Conservation (phyloP, 345 rosid genomes). For the Eucalyptus brandiana region DNA sequence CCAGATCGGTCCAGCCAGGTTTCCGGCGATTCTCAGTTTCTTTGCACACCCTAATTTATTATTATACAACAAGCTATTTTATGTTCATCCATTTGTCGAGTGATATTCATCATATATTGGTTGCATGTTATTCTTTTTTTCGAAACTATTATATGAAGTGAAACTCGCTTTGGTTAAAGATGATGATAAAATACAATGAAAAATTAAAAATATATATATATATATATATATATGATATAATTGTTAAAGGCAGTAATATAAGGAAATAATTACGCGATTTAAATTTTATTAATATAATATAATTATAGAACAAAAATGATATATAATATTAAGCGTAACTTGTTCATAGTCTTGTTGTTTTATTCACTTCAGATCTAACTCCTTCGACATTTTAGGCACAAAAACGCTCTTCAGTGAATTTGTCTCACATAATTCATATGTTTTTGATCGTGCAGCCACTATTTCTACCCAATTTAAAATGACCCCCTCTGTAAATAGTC, state of each 20-base stretch:
- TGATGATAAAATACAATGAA: neutral
- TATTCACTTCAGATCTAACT: neutral
- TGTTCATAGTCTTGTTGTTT: neutral
- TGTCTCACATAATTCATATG: neutral
- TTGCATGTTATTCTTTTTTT: neutral
- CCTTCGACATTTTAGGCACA: neutral
- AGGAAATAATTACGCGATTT: neutral
- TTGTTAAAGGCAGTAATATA: neutral
- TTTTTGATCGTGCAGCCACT: neutral
- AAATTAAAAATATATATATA: too few relatives aligned
- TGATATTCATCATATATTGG: neutral
- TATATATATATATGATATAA: neutral
- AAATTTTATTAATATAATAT: neutral
- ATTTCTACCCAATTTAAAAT: neutral
- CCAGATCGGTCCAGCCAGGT: rapidly evolving
- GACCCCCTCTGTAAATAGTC: neutral
- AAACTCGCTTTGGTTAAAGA: neutral
- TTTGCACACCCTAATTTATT: too few relatives aligned
- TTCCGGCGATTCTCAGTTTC: too few relatives aligned
- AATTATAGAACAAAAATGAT: neutral
- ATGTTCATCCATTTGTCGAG: neutral
- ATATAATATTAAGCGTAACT: neutral
- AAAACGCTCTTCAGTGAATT: neutral
- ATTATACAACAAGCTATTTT: neutral
- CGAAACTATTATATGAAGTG: neutral